Conservation (phyloP, 768 basidiomycete genomes). For the Psilocybe sp. region DNA sequence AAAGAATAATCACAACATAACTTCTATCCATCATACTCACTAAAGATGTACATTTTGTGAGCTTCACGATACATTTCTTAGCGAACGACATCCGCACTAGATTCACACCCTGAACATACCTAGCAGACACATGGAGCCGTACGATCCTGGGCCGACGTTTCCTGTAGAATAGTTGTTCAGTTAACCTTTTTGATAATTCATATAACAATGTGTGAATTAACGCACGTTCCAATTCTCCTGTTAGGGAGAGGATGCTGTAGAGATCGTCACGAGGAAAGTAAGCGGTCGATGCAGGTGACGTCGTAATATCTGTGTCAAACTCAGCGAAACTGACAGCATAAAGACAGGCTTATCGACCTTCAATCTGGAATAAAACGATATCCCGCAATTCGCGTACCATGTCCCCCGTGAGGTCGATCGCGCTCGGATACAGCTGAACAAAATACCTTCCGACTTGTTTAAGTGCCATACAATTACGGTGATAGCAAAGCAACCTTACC, state of each 20-base stretch:
- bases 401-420: constrained; percentile 19
- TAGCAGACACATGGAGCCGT: constrained; percentile 24
- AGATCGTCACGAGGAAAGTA: constrained; percentile 35
- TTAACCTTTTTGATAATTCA: background rate
- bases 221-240: constrained; percentile 35
- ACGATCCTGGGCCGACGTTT: constrained; percentile 22
- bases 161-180: constrained; percentile 21
- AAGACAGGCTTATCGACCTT: constrained; percentile 22
- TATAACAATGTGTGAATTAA: background rate
- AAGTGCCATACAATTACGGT: too few species aligned
- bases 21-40: constrained; percentile 21
- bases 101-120: constrained; percentile 16
- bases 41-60: constrained; percentile 41
- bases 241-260: constrained; percentile 31
- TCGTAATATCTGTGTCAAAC: constrained; percentile 31
- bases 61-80: constrained; percentile 20
- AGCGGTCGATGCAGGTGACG: constrained; percentile 36
- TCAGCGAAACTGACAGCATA: background rate
- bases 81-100: background rate
- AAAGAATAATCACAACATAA: background rate
- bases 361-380: constrained; percentile 35
- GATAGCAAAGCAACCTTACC: constrained; percentile 20
- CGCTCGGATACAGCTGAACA: constrained; percentile 31
- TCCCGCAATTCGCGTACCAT: constrained; percentile 35
- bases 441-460: constrained; percentile 26